Conservation (phyloP, 306 rosid species). For the Vigna trinervia region DNA sequence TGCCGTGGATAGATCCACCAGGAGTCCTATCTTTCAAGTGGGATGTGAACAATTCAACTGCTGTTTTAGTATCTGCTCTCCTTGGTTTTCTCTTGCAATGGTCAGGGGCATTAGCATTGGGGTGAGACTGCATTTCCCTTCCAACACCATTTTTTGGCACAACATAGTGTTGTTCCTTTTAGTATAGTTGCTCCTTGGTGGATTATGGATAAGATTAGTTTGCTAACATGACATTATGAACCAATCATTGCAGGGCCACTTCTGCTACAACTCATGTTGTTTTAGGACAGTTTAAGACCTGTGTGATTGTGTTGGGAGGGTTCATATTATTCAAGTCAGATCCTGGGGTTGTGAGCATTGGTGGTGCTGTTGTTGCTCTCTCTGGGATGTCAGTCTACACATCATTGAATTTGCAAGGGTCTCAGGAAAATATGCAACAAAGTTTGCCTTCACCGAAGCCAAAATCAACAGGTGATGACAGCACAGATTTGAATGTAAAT, state of each 20-base stretch:
- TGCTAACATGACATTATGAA: slow-evolving; percentile 19
- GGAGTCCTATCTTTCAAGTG: slow-evolving; percentile 84
- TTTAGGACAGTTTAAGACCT: slow-evolving; percentile 91
- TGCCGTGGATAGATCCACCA: slow-evolving; percentile 99
- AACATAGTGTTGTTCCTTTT: neutral
- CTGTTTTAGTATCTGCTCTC: slow-evolving; percentile 74
- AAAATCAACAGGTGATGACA: slow-evolving; percentile 45
- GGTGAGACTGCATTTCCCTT: slow-evolving; percentile 62
- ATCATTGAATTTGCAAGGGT: slow-evolving; percentile 45
- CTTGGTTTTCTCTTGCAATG: slow-evolving; percentile 96
- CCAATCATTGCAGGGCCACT: slow-evolving; percentile 76
- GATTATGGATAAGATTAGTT: slow-evolving; percentile 10
- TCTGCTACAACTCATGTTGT: slow-evolving; percentile 96
- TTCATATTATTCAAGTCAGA: slow-evolving; percentile 52
- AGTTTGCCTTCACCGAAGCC: slow-evolving; percentile 17
- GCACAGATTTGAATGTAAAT: slow-evolving; percentile 47
- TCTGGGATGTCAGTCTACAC: slow-evolving; percentile 54
- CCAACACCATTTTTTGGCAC: neutral
- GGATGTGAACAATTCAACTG: slow-evolving; percentile 64
- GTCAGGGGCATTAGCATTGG: slow-evolving; percentile 97
- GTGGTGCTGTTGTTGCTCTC: slow-evolving; percentile 54
- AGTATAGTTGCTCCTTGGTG: neutral
- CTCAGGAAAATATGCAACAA: slow-evolving; percentile 48
- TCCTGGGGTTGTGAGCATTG: slow-evolving; percentile 58
- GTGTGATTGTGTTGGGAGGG: slow-evolving; percentile 73